Evolutionary conservation across 2,329 filamentous ascomycete species (phyloP).

Genomic region (Alternaria dauci): DNA sequence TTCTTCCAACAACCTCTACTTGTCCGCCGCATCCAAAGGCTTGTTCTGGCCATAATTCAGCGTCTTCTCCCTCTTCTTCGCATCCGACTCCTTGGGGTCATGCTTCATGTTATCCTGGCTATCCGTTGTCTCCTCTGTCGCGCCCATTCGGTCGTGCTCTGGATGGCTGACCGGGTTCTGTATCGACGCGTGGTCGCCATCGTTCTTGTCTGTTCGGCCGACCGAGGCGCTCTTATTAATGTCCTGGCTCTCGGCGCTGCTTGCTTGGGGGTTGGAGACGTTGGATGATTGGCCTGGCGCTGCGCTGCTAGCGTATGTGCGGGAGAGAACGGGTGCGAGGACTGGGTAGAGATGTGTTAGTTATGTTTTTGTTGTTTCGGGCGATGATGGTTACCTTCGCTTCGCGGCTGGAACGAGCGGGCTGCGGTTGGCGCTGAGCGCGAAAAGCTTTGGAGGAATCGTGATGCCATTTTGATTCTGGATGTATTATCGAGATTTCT

Average conservation of each 20-base stretch:
- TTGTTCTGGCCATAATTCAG: conserved; percentile 26
- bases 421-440: conserved; percentile 6
- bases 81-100: conserved; percentile 27
- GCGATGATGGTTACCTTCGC: conserved; percentile 3
- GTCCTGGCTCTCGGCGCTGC: conserved; percentile 18
- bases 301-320: conserved; percentile 16
- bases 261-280: conserved; percentile 22
- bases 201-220: conserved; percentile 11
- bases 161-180: conserved; percentile 23
- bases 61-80: conserved; percentile 27
- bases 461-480: conserved; percentile 8
- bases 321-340: conserved; percentile 7
- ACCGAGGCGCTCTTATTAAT: conserved; percentile 22
- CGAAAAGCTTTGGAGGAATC: conserved; percentile 11
- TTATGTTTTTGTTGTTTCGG: accelerated
- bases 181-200: conserved; percentile 18
- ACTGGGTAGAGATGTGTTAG: background rate
- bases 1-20: conserved; percentile 1
- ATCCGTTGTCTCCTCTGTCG: conserved; percentile 23
- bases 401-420: conserved; percentile 9
- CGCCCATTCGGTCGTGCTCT: conserved; percentile 13
- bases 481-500: background rate
- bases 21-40: conserved; percentile 24
- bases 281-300: conserved; percentile 22
- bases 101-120: conserved; percentile 31